Conservation (phyloP, 768 basidiomycete species). For the Saitozyma podzolica region DNA sequence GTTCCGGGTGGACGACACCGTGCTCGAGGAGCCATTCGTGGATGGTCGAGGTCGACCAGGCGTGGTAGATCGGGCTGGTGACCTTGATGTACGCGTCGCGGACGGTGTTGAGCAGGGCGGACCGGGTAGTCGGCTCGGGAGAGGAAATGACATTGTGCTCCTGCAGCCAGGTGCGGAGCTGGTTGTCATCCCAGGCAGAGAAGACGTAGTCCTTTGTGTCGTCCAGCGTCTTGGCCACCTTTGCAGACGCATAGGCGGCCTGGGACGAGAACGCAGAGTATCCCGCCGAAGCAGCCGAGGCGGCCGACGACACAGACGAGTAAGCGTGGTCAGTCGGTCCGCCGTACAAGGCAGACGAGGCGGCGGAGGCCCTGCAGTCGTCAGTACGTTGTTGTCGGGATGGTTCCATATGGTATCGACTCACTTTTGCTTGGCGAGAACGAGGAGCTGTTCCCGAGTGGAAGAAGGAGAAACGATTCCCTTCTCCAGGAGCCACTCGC, state of each 20-base stretch:
- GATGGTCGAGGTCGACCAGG: constrained; percentile 83
- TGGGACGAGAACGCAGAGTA: constrained; percentile 32
- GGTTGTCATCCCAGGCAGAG: constrained; percentile 82
- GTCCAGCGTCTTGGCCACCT: constrained; percentile 57
- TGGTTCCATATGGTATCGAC: constrained; percentile 7
- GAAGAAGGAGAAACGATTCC: constrained; percentile 81
- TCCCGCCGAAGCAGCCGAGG: constrained; percentile 23
- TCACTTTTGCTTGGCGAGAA: constrained; percentile 69
- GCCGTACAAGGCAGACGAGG: constrained; percentile 60
- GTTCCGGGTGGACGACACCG: constrained; percentile 68
- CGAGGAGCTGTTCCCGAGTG: constrained; percentile 73
- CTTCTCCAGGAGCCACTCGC: constrained; percentile 80
- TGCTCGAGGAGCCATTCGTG: constrained; percentile 81
- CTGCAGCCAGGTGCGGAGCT: constrained; percentile 69
- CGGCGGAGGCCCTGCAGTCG: constrained; percentile 59
- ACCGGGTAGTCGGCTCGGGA: constrained; percentile 62
- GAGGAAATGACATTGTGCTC: constrained; percentile 71
- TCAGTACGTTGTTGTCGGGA: not conserved
- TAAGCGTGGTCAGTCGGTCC: constrained; percentile 55
- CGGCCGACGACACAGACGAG: constrained; percentile 44
- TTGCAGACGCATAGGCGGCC: constrained; percentile 48
- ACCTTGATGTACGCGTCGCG: constrained; percentile 64
- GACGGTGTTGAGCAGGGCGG: constrained; percentile 71
- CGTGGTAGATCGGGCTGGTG: constrained; percentile 70
- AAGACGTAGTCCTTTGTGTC: constrained; percentile 82